A percentile compares a stretch with the other conserved stretches of the same genome.
Evolutionary conservation across 768 basidiomycete genomes (phyloP).

Genomic region (Amanita rubescens): DNA sequence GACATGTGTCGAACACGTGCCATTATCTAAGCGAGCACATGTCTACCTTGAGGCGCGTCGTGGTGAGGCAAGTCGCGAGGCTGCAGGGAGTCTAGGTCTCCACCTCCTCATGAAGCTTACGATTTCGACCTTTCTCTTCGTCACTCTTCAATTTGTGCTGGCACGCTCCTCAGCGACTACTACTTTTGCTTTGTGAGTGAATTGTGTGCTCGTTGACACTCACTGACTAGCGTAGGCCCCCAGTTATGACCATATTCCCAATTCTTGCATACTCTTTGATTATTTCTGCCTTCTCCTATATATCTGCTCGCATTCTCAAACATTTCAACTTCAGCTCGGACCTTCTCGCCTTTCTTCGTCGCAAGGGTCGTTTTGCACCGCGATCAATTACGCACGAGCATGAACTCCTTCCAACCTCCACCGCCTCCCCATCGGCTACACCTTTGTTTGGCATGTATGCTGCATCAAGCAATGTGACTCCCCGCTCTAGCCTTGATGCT

Average conservation of each 20-base stretch:
- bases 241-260: constrained; percentile 5
- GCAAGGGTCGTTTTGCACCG: not conserved
- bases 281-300: constrained; percentile 6
- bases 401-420: constrained; percentile 10
- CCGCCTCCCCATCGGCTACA: constrained; percentile 14
- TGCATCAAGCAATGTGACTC: constrained; percentile 4
- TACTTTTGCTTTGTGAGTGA: constrained; percentile 2
- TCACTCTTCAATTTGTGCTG: constrained; percentile 5
- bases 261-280: constrained; percentile 4
- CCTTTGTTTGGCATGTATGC: constrained; percentile 3
- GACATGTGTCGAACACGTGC: constrained; percentile 1
- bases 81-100: not conserved
- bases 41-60: constrained; percentile 3
- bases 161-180: constrained; percentile 1
- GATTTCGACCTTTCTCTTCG: not conserved
- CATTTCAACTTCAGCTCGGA: constrained; percentile 4
- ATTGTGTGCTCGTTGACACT: not conserved
- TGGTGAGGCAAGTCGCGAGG: not conserved
- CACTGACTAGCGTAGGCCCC: not conserved
- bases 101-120: not conserved
- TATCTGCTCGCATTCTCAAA: constrained; percentile 5
- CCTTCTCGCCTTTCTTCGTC: constrained; percentile 5
- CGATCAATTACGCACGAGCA: not conserved
- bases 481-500: constrained; percentile 1
- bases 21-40: constrained; percentile 4